Base-by-base conservation (phyloP, 2,329 filamentous ascomycete species). In the Phaeophleospora eucalypticola region DNA sequence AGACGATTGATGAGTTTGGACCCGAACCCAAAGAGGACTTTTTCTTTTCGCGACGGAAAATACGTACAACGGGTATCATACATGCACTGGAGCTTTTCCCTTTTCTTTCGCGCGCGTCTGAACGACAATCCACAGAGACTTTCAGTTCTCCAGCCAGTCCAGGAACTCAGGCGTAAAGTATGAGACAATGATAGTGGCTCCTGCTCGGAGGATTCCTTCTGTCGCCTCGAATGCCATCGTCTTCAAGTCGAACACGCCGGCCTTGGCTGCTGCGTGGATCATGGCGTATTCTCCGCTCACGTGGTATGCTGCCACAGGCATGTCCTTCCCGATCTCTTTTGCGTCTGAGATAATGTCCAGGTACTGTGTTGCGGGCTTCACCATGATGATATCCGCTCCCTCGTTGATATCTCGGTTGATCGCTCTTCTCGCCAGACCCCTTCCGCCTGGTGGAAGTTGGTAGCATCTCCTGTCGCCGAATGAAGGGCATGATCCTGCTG, bases 311-410 rank as follows among this genome's bases (percentile, higher is more conserved):
- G 93, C 91, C 29, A 98, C 79, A 2, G 93, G 93, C 68, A 97
- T 78, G 67, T 97, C 89, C 65, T 84, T 86, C 49, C 88, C 91
- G 44, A 97, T 79, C 44, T 96, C 89, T 75, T 95, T 97, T 43
- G 93, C 93, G 65, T 98, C 93, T 58, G 87, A 89, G 68, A 98
- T 97, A 61, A 98, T 95, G 70, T 98, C 93, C 37, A 98, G 79
- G 67, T 95, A 98, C 68, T 91, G 89, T 60, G 87, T 87, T 8
- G 93, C 93, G 2, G 93, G 93, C 77, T 98, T 98, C 52, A 98
- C 93, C 91, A 98, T 96, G 71, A 98, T 95, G 58, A 96, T 89
- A 64, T 98, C 93, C 16, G 93, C 93, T 19, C 93, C 93, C 71
- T 98, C 93, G 54, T 78, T 79, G 58, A 98, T 91, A 65, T 98